These are phyloP conservation scores for Elaphomyces granulatus DNA, from an alignment of 495 filamentous ascomycete genomes.

Conservation along the genomic window DNA sequence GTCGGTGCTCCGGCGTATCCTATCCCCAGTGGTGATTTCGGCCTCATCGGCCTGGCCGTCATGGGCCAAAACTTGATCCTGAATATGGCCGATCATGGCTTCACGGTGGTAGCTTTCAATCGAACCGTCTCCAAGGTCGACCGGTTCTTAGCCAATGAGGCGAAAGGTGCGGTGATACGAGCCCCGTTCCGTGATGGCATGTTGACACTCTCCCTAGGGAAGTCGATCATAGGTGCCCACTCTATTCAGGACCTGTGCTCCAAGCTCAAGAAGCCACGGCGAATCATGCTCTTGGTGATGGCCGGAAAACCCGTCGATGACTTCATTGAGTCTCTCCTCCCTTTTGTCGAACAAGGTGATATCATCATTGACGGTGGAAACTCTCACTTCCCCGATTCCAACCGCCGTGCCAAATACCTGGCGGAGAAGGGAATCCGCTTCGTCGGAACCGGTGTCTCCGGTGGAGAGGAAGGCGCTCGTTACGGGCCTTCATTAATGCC, in stretches of 20 bases:
- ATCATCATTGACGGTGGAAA: conserved; percentile 99
- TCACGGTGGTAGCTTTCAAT: conserved; percentile 94
- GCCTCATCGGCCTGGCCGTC: conserved; percentile 98
- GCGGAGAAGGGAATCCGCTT: conserved; percentile 79
- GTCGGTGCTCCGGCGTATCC: conserved; percentile 49
- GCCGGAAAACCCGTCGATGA: conserved; percentile 94
- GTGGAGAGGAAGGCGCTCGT: conserved; percentile 97
- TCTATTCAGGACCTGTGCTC: conserved; percentile 83
- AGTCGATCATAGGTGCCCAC: conserved; percentile 84
- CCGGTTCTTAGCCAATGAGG: conserved; percentile 83
- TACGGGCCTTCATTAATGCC: conserved; percentile 98
- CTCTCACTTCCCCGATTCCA: conserved; percentile 98
- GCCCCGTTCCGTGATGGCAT: conserved; percentile 3
- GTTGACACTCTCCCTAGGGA: conserved; percentile 40
- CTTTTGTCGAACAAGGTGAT: conserved; percentile 78
- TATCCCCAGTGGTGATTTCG: conserved; percentile 64
- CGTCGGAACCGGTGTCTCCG: conserved; percentile 94
- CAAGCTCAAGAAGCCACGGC: conserved; percentile 93
- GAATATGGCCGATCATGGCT: conserved; percentile 92
- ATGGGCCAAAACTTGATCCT: conserved; percentile 99
- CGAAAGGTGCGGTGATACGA: conserved; percentile 50
- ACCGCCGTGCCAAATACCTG: conserved; percentile 84
- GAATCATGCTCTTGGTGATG: conserved; percentile 96
- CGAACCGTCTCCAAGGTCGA: conserved; percentile 97
- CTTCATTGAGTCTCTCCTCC: conserved; percentile 93